Conservation (phyloP, 1,139 yeast species). For the Magnusiomyces ingens region DNA sequence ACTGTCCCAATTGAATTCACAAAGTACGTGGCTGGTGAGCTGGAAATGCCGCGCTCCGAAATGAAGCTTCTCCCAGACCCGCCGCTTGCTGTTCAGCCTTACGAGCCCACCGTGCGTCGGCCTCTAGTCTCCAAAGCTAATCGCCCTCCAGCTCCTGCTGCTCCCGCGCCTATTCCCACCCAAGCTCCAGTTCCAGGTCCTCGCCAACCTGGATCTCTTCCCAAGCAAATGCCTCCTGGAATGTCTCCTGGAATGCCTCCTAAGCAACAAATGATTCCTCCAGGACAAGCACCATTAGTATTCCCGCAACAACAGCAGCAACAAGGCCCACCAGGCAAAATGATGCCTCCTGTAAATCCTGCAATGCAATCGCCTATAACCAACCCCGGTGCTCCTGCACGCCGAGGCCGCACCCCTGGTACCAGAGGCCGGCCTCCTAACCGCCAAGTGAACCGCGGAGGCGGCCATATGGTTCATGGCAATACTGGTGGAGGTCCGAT, state of each 20-base stretch:
- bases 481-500: too few species aligned
- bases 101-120: slow-evolving; percentile 1
- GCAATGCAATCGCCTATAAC: too few species aligned
- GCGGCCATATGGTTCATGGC: too few species aligned
- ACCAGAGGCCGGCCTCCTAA: too few species aligned
- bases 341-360: too few species aligned
- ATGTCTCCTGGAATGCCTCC: neutral
- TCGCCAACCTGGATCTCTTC: neutral
- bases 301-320: too few species aligned
- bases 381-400: too few species aligned
- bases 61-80: slow-evolving; percentile 23
- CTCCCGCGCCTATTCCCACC: slow-evolving; percentile 7
- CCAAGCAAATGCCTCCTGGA: neutral
- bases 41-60: slow-evolving; percentile 22
- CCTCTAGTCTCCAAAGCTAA: neutral
- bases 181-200: neutral
- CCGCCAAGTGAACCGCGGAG: too few species aligned
- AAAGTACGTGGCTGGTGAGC: slow-evolving; percentile 23
- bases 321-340: too few species aligned
- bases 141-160: slow-evolving; percentile 9
- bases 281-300: neutral
- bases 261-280: neutral
- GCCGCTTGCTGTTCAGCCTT: slow-evolving; percentile 8
- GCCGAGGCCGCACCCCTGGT: too few species aligned
- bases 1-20: slow-evolving; percentile 13